Evolutionary conservation across 768 basidiomycete species (phyloP).

Genomic region (Panellus pusillus): DNA sequence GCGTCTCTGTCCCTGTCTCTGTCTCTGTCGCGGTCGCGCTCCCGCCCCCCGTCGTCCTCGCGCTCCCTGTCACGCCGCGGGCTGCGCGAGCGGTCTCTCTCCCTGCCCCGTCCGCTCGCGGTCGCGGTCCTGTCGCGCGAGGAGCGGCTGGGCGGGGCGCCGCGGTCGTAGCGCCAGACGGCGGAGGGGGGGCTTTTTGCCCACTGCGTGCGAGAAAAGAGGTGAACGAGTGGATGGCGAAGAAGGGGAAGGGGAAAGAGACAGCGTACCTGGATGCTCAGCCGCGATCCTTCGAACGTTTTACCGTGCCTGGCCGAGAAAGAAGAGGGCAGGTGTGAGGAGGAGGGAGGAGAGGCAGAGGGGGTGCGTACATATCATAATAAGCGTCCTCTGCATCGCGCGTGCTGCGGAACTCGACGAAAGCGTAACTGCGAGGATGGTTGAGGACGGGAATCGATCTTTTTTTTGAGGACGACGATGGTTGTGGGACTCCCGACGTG

Average conservation of each 20-base stretch:
- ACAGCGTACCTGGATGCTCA: slow-evolving; percentile 77
- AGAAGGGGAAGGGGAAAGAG: not conserved
- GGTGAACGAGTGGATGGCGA: not conserved
- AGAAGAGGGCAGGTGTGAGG: no score
- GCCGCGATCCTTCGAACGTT: slow-evolving; percentile 68
- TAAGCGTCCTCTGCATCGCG: slow-evolving; percentile 84
- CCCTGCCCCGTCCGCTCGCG: no score
- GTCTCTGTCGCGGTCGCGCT: slow-evolving; percentile 32
- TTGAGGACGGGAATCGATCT: slow-evolving; percentile 30
- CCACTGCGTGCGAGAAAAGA: slow-evolving; percentile 60
- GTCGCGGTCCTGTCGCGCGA: slow-evolving; percentile 24
- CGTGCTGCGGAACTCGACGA: slow-evolving; percentile 78
- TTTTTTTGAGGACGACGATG: slow-evolving; percentile 30
- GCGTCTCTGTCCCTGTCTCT: slow-evolving; percentile 36
- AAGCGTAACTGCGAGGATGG: slow-evolving; percentile 71
- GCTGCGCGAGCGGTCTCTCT: slow-evolving; percentile 25
- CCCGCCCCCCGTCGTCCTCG: no score
- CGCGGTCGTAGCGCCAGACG: slow-evolving; percentile 67
- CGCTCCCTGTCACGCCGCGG: no score
- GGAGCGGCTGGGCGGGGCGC: slow-evolving; percentile 29
- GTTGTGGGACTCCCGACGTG: no score
- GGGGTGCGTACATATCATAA: slow-evolving; percentile 77
- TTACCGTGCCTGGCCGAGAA: slow-evolving; percentile 83
- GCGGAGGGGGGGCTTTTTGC: slow-evolving; percentile 81
- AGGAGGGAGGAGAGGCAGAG: not conserved